These are phyloP conservation scores for Coniochaeta pulveracea DNA, from an alignment of 2,329 filamentous ascomycete species.

Conservation along the genomic window DNA sequence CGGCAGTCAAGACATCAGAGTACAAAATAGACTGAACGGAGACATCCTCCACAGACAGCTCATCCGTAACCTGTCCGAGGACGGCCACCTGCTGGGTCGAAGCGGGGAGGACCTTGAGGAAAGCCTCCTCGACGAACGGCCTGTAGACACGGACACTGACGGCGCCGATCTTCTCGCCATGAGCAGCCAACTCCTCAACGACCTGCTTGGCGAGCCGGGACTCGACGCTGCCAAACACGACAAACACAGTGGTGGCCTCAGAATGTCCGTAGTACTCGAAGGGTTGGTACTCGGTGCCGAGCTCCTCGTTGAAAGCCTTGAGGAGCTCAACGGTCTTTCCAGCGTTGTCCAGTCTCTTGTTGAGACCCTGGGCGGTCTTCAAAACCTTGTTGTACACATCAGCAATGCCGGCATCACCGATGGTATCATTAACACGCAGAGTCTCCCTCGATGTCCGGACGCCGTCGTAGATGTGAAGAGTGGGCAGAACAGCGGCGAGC, in stretches of 20 bases:
- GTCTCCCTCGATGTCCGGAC: constrained; percentile 63
- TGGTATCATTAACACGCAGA: constrained; percentile 58
- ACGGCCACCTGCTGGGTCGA: constrained; percentile 69
- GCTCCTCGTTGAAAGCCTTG: constrained; percentile 72
- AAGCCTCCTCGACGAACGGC: constrained; percentile 90
- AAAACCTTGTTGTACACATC: constrained; percentile 56
- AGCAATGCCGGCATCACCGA: constrained; percentile 52
- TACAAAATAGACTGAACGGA: constrained; percentile 78
- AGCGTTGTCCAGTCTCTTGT: constrained; percentile 60
- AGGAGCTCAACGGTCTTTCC: constrained; percentile 61
- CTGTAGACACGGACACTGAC: constrained; percentile 90
- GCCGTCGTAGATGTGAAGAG: constrained; percentile 70
- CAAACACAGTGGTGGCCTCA: constrained; percentile 69
- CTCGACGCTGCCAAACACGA: constrained; percentile 89
- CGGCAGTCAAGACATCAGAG: constrained; percentile 77
- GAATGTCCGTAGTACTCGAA: constrained; percentile 91
- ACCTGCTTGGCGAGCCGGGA: constrained; percentile 77
- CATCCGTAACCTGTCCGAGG: constrained; percentile 75
- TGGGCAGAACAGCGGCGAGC: constrained; percentile 60
- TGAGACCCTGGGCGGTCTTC: constrained; percentile 44
- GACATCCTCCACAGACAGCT: constrained; percentile 60
- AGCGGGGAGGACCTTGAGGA: constrained; percentile 69
- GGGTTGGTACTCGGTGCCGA: constrained; percentile 83
- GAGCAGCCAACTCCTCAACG: constrained; percentile 56
- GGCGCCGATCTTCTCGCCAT: constrained; percentile 71